Conservation (phyloP, 257 asterid genomes). For the Perilla frutescens region DNA sequence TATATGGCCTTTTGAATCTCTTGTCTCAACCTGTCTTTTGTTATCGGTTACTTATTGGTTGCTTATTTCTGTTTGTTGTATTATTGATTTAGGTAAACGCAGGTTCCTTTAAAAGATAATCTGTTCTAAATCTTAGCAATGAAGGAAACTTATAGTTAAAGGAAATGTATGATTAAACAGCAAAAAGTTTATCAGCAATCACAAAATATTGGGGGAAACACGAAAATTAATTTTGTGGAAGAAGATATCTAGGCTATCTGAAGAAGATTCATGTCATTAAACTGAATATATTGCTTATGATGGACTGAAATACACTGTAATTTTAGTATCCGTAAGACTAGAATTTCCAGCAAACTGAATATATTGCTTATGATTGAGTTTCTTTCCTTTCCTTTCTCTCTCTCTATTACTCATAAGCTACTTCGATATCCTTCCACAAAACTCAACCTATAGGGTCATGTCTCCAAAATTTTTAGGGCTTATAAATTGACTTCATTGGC, state of each 20-base stretch:
- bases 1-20: slow-evolving; percentile 12
- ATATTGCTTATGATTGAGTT: not conserved
- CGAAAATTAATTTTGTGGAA: not conserved
- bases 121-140: slow-evolving; percentile 5
- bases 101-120: not conserved
- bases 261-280: slow-evolving; percentile 2
- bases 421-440: not conserved
- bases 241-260: slow-evolving; percentile 10
- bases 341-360: not conserved
- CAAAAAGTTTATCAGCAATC: not conserved
- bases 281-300: slow-evolving; percentile 13
- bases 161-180: not conserved
- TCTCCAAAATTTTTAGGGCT: slow-evolving; percentile 4
- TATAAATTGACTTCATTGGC: not conserved
- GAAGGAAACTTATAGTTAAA: slow-evolving; percentile 23
- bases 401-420: not conserved
- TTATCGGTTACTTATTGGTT: not conserved
- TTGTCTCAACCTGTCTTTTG: slow-evolving; percentile 17
- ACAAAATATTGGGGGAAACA: slow-evolving; percentile 12
- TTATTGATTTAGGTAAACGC: slow-evolving; percentile 12
- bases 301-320: slow-evolving; percentile 6
- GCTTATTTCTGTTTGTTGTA: slow-evolving; percentile 15
- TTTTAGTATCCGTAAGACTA: slow-evolving; percentile 14
- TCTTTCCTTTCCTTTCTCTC: not conserved
- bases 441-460: not conserved